Evolutionary conservation across 2,329 filamentous ascomycete species (phyloP).

Genomic region (Venturia asperata): DNA sequence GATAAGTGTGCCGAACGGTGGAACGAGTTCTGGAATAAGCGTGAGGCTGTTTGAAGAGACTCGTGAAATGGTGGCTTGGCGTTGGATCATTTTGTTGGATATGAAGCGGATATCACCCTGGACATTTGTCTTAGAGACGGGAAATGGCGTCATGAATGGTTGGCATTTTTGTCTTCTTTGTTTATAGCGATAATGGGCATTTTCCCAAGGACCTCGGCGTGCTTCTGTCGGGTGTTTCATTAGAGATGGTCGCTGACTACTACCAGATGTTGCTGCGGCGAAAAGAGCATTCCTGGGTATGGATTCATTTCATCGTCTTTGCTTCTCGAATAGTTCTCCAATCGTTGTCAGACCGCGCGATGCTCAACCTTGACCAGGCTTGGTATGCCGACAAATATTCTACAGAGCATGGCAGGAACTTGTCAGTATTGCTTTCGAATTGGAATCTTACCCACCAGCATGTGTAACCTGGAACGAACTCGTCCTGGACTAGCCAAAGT

Average conservation of each 20-base stretch:
- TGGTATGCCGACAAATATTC: no score
- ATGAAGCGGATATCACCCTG: not conserved
- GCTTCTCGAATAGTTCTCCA: not conserved
- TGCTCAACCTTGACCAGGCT: no score
- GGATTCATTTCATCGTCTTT: not conserved
- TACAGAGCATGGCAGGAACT: no score
- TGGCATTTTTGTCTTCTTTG: not conserved
- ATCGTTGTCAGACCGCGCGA: no score
- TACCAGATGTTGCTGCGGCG: not conserved
- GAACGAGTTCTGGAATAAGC: slow-evolving; percentile 32
- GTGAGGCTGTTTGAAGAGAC: not conserved
- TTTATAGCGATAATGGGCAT: not conserved
- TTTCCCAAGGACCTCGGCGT: not conserved
- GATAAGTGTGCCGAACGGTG: slow-evolving; percentile 31
- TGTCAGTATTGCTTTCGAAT: no score
- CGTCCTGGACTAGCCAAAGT: no score
- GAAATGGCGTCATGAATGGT: not conserved
- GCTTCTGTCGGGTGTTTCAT: not conserved
- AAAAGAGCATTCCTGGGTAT: not conserved
- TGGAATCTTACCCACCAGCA: no score
- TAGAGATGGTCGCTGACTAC: not conserved
- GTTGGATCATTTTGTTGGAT: not conserved
- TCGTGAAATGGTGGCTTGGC: not conserved
- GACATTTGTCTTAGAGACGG: slow-evolving; percentile 3
- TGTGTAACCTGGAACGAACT: no score